These are phyloP conservation scores for Glebionis coronaria DNA, from an alignment of 129 eudicot species.

Conservation along the genomic window DNA sequence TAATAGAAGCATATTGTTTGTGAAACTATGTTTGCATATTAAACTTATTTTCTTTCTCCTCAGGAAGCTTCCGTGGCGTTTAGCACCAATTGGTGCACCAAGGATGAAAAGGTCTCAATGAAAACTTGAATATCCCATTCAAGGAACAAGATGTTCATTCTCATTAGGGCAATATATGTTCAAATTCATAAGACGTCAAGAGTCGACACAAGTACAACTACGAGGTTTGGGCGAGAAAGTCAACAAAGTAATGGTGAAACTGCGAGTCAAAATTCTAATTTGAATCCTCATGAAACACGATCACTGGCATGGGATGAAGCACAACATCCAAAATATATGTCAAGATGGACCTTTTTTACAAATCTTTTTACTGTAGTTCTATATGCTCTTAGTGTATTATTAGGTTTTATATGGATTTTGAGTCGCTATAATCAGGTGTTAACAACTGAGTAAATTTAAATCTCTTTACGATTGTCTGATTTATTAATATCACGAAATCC, in stretches of 20 bases:
- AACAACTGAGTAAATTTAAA: too few relatives aligned
- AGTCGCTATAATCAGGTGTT: too few relatives aligned
- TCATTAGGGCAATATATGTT: conserved; percentile 28
- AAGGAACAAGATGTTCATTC: conserved; percentile 28
- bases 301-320: conserved; percentile 99
- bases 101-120: too few relatives aligned
- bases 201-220: conserved; percentile 19
- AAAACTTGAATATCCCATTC: too few relatives aligned
- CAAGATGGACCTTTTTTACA: conserved; percentile 41
- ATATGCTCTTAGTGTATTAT: too few relatives aligned
- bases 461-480: conserved; percentile 42
- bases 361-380: too few relatives aligned
- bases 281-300: conserved; percentile 66
- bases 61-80: too few relatives aligned
- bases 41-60: too few relatives aligned
- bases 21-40: too few relatives aligned
- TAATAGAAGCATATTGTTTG: too few relatives aligned
- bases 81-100: too few relatives aligned
- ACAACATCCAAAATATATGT: conserved; percentile 82
- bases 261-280: conserved; percentile 27
- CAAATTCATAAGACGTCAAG: conserved; percentile 25
- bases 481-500: conserved; percentile 15
- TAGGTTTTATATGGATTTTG: too few relatives aligned
- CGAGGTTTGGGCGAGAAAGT: conserved; percentile 45
- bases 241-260: conserved; percentile 35